Evolutionary conservation across 257 asterid species (phyloP).

Genomic region (Capsicum pubescens): DNA sequence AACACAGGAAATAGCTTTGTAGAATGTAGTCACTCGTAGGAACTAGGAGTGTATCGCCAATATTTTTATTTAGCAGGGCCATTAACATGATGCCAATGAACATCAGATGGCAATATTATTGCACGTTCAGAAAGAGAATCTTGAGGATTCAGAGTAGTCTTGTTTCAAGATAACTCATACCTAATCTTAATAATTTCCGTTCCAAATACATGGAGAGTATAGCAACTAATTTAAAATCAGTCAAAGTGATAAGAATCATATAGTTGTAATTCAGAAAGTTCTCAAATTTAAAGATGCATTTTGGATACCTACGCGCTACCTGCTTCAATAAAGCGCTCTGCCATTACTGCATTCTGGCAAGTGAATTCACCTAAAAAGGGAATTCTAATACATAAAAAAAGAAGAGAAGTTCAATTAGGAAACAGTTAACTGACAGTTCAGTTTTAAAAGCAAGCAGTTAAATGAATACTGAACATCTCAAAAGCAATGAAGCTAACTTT

Average conservation of each 20-base stretch:
- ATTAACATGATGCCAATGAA: neutral
- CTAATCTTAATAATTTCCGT: neutral
- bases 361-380: constrained; percentile 91
- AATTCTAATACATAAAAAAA: constrained; percentile 62
- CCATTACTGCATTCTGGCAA: constrained; percentile 95
- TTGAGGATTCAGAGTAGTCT: neutral
- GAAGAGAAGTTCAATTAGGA: constrained; percentile 29
- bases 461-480: neutral
- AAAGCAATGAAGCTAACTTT: neutral
- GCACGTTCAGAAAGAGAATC: neutral
- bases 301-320: constrained; percentile 99
- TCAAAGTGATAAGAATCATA: neutral
- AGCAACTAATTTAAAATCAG: neutral
- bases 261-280: constrained; percentile 23
- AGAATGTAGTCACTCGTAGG: constrained; percentile 10
- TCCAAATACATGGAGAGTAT: neutral
- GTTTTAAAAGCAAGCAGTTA: neutral
- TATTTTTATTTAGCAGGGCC: neutral
- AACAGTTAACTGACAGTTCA: constrained; percentile 22
- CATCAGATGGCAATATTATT: constrained; percentile 7
- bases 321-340: constrained; percentile 97
- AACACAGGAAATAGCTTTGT: neutral
- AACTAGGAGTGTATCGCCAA: neutral
- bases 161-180: neutral
- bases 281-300: constrained; percentile 31